These are phyloP conservation scores for Lycium ferocissimum DNA, from an alignment of 257 asterid species.

Conservation along the genomic window DNA sequence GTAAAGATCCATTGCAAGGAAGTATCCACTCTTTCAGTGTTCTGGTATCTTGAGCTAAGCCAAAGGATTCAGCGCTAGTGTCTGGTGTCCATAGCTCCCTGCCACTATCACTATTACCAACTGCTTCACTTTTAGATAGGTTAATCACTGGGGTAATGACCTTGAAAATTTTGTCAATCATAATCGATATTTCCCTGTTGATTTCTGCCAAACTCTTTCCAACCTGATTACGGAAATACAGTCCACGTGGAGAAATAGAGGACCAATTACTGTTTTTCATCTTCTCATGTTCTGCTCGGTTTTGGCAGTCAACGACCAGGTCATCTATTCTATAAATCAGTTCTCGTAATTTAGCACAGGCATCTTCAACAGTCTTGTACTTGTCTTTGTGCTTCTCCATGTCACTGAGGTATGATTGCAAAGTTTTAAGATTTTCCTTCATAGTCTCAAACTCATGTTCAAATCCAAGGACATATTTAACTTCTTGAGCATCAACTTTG, in stretches of 20 bases:
- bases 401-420: conserved; percentile 33
- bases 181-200: conserved; percentile 20
- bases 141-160: background rate
- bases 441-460: conserved; percentile 27
- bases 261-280: background rate
- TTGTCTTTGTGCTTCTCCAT: conserved; percentile 23
- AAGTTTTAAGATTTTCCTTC: conserved; percentile 13
- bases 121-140: background rate
- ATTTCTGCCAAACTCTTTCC: conserved; percentile 36
- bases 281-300: conserved; percentile 26
- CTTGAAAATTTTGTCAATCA: background rate
- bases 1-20: background rate
- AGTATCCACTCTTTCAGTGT: conserved; percentile 32
- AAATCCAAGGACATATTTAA: conserved; percentile 28
- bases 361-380: background rate
- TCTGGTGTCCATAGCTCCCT: conserved; percentile 24
- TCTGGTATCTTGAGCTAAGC: conserved; percentile 18
- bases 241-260: conserved; percentile 19
- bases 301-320: conserved; percentile 34
- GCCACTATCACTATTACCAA: background rate
- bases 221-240: background rate
- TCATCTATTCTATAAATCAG: conserved; percentile 40
- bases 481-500: conserved; percentile 21
- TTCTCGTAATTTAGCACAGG: conserved; percentile 26
- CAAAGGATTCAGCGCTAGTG: conserved; percentile 21